Evolutionary conservation across 2,329 filamentous ascomycete genomes (phyloP).

Genomic region (Fusarium pseudocircinatum): DNA sequence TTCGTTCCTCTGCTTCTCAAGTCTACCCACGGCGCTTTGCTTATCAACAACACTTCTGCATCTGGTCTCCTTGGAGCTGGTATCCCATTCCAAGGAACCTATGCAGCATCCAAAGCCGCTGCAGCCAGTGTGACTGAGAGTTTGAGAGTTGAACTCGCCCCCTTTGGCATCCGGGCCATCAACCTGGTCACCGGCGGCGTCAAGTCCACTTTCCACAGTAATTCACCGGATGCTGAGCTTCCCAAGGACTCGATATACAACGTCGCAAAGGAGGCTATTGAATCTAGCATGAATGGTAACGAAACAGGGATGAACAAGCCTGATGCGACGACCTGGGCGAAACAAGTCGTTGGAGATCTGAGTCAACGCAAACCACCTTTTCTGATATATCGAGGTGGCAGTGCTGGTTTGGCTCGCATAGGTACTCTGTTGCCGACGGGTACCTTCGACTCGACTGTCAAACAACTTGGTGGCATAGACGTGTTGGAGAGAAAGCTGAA

Average conservation of each 20-base stretch:
- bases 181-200: conserved; percentile 41
- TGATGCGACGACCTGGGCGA: conserved; percentile 14
- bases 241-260: conserved; percentile 27
- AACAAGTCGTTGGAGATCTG: conserved; percentile 27
- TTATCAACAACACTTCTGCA: conserved; percentile 37
- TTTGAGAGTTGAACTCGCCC: conserved; percentile 40
- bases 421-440: conserved; percentile 21
- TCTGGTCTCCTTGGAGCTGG: background rate
- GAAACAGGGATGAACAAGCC: background rate
- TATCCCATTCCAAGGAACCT: conserved; percentile 40
- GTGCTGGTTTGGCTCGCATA: conserved; percentile 1
- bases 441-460: conserved; percentile 1
- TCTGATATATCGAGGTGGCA: conserved; percentile 14
- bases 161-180: conserved; percentile 42
- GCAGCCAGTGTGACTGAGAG: conserved; percentile 37
- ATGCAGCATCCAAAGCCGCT: conserved; percentile 44
- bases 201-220: conserved; percentile 32
- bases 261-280: conserved; percentile 24
- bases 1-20: conserved; percentile 39
- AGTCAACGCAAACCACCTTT: conserved; percentile 27
- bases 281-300: conserved; percentile 9
- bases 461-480: conserved; percentile 24
- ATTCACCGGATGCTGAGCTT: background rate
- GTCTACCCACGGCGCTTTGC: conserved; percentile 13
- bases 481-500: conserved; percentile 20